phyloP scores from a whole-genome alignment of 805 yeast species.

The Yamadazyma akitaensis region DNA sequence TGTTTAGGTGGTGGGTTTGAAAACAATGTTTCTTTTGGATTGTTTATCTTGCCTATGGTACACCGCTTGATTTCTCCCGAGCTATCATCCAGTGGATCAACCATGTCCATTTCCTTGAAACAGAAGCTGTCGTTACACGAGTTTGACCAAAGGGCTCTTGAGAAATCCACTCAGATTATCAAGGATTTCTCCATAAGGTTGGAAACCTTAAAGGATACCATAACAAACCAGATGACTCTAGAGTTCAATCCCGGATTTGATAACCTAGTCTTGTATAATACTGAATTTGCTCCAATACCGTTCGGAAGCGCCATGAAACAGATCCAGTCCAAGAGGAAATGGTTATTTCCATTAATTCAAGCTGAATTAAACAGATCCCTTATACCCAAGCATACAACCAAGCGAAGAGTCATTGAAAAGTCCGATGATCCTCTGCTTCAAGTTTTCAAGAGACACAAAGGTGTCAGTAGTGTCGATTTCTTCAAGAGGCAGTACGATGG shows the following conservation, averaged over 20 bases:
- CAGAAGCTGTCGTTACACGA: conserved; percentile 22
- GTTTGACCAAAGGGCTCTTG: conserved; percentile 30
- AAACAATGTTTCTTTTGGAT: conserved; percentile 21
- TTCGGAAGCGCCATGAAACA: conserved; percentile 16
- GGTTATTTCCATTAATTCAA: conserved; percentile 36
- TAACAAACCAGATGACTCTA: conserved; percentile 25
- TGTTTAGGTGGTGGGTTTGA: conserved; percentile 27
- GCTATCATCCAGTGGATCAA: conserved; percentile 15
- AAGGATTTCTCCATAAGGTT: conserved; percentile 39
- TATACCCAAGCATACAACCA: conserved; percentile 9
- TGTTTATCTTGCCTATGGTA: conserved; percentile 34
- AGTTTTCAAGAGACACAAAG: conserved; percentile 20
- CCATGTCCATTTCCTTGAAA: conserved; percentile 16
- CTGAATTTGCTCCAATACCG: conserved; percentile 16
- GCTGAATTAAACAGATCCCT: conserved; percentile 28
- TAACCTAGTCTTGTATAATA: conserved; percentile 24
- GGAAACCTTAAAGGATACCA: conserved; percentile 33
- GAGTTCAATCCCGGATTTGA: conserved; percentile 37
- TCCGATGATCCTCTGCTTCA: conserved; percentile 4
- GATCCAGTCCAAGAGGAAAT: conserved; percentile 27
- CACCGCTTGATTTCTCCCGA: conserved; percentile 31
- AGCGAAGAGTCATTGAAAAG: conserved; percentile 9
- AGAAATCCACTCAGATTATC: conserved; percentile 35
- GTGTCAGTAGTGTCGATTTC: conserved; percentile 34
- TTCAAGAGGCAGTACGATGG: conserved; percentile 38